Percentiles rank a stretch among this genome's conserved stretches.
Conservation (phyloP, 1,284 basidiomycete species). For the Puccinia hordei region DNA sequence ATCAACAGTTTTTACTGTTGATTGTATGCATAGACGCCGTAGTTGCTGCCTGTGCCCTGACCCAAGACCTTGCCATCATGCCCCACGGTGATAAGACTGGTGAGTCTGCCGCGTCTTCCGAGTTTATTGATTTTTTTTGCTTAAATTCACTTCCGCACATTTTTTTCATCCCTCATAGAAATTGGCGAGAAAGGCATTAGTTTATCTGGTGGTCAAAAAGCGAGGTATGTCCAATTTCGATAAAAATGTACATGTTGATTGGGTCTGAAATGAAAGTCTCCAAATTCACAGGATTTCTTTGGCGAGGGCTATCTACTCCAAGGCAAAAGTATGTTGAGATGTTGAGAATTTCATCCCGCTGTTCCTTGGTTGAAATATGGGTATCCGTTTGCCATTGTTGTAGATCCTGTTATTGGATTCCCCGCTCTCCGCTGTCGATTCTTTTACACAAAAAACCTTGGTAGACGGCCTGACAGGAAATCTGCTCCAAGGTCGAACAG, state of each 20-base stretch:
- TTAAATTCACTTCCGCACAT: not conserved
- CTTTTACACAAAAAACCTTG: slow-evolving; percentile 35
- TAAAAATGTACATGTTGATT: not conserved
- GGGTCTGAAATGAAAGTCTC: not conserved
- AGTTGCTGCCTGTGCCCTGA: slow-evolving; percentile 35
- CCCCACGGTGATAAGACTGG: slow-evolving; percentile 50
- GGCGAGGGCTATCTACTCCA: slow-evolving; percentile 48
- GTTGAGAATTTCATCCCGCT: not conserved
- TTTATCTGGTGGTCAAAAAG: slow-evolving; percentile 50
- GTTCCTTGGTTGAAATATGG: not conserved
- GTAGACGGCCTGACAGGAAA: slow-evolving; percentile 41
- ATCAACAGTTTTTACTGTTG: slow-evolving; percentile 1
- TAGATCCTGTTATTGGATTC: slow-evolving; percentile 44
- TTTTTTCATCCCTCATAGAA: slow-evolving; percentile 5
- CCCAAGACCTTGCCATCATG: slow-evolving; percentile 47
- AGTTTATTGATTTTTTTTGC: not conserved
- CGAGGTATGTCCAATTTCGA: slow-evolving; percentile 38
- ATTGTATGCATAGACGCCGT: slow-evolving; percentile 31
- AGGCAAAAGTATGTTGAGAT: slow-evolving; percentile 36
- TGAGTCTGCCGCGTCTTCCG: not conserved
- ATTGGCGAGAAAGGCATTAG: slow-evolving; percentile 51
- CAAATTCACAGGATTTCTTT: slow-evolving; percentile 34
- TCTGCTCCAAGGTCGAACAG: slow-evolving; percentile 46
- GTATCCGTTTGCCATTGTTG: not conserved
- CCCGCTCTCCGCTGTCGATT: slow-evolving; percentile 48